Percentiles rank a stretch among this genome's conserved stretches.
Evolutionary conservation across 2,329 filamentous ascomycete genomes (phyloP).

Genomic region (Colletotrichum australisinense): DNA sequence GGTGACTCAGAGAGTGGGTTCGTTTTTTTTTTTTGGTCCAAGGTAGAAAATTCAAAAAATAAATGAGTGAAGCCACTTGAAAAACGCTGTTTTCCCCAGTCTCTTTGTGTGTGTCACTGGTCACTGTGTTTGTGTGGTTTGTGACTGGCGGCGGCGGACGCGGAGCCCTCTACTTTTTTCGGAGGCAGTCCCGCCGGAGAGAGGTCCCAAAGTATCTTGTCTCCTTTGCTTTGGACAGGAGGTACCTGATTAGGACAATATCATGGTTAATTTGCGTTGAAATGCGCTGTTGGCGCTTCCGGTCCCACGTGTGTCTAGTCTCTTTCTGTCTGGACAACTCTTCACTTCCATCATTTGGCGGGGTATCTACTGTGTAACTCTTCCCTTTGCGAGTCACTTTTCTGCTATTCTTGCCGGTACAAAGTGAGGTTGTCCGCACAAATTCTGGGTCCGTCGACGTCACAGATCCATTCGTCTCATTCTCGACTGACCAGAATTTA

Average conservation of each 20-base stretch:
- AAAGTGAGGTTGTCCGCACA: background rate
- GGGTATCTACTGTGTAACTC: background rate
- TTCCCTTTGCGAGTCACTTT: background rate
- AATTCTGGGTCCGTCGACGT: constrained; percentile 4
- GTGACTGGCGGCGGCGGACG: background rate
- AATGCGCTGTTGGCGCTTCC: background rate
- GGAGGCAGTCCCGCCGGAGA: constrained; percentile 25
- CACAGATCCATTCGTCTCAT: background rate
- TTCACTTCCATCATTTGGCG: background rate
- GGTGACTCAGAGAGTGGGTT: constrained; percentile 30
- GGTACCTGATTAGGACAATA: background rate
- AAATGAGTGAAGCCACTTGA: background rate
- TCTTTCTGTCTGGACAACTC: background rate
- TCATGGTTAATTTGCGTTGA: constrained; percentile 1
- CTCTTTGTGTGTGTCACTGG: background rate
- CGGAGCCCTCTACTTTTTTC: background rate
- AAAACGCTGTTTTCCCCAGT: background rate
- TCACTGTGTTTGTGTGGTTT: background rate
- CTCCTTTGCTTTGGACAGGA: background rate
- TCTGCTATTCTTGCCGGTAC: background rate
- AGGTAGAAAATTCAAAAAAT: background rate
- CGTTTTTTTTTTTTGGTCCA: background rate
- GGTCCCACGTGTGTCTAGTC: constrained; percentile 4
- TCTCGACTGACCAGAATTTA: background rate
- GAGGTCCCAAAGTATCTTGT: background rate